Conservation (phyloP, 2,329 filamentous ascomycete species). For the Monosporascus sp. region DNA sequence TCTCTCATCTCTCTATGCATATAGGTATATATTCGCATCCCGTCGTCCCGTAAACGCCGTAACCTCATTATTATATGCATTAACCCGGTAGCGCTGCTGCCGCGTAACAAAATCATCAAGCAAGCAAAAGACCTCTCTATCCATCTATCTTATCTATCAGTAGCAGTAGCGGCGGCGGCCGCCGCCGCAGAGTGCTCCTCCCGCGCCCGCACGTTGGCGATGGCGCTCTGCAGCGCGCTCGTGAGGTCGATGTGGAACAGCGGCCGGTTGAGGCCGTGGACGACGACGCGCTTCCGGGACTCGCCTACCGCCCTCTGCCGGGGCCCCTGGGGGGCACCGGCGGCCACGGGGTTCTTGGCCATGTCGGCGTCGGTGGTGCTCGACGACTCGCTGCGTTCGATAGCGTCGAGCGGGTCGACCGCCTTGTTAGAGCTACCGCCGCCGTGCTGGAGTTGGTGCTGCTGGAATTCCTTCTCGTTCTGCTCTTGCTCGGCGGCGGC, state of each 20-base stretch:
- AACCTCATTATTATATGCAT: no score
- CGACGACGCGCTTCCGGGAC: constrained; percentile 46
- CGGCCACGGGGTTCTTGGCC: constrained; percentile 25
- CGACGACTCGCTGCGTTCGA: constrained; percentile 18
- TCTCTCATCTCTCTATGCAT: no score
- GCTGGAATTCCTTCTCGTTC: constrained; percentile 42
- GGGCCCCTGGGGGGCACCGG: background rate
- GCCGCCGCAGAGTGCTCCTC: constrained; percentile 19
- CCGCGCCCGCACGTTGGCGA: constrained; percentile 67
- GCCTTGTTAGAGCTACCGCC: constrained; percentile 7
- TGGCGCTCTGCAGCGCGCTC: constrained; percentile 79
- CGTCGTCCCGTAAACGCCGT: no score
- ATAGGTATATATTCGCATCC: no score
- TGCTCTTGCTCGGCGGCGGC: constrained; percentile 59
- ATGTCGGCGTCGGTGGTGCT: constrained; percentile 14
- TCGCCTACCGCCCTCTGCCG: background rate
- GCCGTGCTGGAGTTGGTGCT: constrained; percentile 2
- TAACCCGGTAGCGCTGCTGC: no score
- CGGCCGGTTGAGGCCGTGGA: constrained; percentile 83
- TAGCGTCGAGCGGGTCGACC: constrained; percentile 19
- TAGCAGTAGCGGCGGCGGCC: no score
- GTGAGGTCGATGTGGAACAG: constrained; percentile 93
- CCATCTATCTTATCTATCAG: no score
- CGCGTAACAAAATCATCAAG: no score
- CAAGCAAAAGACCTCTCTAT: no score